These are phyloP conservation scores for Ceratobasidium sp. DNA, from an alignment of 1,284 basidiomycete species.

Conservation along the genomic window DNA sequence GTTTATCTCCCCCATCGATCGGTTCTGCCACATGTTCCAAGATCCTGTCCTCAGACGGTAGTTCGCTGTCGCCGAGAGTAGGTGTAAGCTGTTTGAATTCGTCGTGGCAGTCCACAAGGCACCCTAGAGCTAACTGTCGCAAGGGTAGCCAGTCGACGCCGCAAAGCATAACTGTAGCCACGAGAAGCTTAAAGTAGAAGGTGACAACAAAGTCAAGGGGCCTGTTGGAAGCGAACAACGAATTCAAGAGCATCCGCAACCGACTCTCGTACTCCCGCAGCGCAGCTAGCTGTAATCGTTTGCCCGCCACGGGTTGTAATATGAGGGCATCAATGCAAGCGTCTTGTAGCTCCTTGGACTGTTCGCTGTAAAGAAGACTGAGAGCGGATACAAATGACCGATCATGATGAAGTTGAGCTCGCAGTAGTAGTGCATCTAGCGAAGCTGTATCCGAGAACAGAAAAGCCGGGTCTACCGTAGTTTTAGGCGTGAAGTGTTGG, in stretches of 20 bases:
- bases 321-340: background rate
- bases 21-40: background rate
- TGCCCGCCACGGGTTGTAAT: background rate
- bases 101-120: background rate
- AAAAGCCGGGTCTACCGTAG: background rate
- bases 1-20: background rate
- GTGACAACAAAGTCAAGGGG: too few relatives aligned
- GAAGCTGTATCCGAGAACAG: background rate
- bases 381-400: background rate
- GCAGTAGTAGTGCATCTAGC: background rate
- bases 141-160: background rate
- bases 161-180: background rate
- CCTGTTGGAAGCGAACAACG: too few relatives aligned
- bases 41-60: background rate
- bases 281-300: background rate
- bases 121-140: background rate
- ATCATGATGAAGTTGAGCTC: background rate
- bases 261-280: background rate
- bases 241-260: too few relatives aligned
- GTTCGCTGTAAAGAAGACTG: background rate
- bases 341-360: slow-evolving; percentile 4
- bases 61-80: background rate
- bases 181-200: background rate
- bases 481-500: background rate
- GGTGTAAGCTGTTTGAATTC: background rate